phyloP scores from a whole-genome alignment of 108 stramenopile genomes.

The Cyclostephanos tholiformis region DNA sequence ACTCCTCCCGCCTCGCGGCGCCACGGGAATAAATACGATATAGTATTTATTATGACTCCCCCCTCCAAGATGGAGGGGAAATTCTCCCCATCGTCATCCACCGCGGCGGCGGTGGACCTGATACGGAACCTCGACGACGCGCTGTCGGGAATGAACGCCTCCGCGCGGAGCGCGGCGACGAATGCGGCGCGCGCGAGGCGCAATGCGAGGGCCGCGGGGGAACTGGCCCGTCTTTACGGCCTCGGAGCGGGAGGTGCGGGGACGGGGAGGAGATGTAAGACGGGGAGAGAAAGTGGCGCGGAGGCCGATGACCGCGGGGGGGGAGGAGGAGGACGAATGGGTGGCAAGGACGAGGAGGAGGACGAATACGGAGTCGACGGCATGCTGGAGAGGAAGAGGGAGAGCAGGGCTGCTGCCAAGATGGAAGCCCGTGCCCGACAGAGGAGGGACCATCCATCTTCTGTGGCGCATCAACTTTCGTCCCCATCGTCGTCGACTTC shows the following conservation, averaged over 20 bases:
- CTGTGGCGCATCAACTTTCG: too few species aligned
- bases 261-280: not conserved
- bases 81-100: not conserved
- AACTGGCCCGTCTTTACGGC: constrained; percentile 69
- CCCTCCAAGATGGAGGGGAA: too few species aligned
- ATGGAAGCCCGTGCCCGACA: constrained; percentile 44
- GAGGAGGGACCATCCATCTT: constrained; percentile 20
- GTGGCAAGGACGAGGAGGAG: not conserved
- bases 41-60: too few species aligned
- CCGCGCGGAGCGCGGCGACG: constrained; percentile 55
- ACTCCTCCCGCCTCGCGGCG: too few species aligned
- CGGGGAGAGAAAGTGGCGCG: too few species aligned
- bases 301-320: not conserved
- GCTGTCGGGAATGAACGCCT: constrained; percentile 53
- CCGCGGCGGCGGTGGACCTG: constrained; percentile 65
- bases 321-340: too few species aligned
- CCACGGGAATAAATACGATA: too few species aligned
- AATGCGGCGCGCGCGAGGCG: constrained; percentile 70
- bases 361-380: not conserved
- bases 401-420: constrained; percentile 22
- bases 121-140: constrained; percentile 73
- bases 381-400: constrained; percentile 35
- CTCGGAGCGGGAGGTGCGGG: too few species aligned
- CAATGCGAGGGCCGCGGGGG: constrained; percentile 73
- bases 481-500: too few species aligned